These are phyloP conservation scores for Colletotrichum gloeosporioides DNA, from an alignment of 2,329 filamentous ascomycete genomes.

Conservation along the genomic window DNA sequence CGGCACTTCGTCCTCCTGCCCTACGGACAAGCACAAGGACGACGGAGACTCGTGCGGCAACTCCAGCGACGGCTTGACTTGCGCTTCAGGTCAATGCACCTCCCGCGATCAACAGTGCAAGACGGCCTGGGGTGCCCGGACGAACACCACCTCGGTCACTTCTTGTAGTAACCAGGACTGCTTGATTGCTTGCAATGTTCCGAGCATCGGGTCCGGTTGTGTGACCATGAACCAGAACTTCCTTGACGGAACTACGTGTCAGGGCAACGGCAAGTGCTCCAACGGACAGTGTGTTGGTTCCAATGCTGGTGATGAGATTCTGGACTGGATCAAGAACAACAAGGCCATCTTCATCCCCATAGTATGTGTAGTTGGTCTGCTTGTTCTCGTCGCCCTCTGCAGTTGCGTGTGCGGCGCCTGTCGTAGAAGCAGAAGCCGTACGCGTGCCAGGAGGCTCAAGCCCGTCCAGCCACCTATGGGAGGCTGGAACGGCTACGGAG, in stretches of 20 bases:
- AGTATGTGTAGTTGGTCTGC: conserved; percentile 68
- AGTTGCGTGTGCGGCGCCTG: conserved; percentile 64
- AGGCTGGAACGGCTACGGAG: conserved; percentile 24
- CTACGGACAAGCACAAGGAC: conserved; percentile 69
- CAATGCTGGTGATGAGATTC: conserved; percentile 72
- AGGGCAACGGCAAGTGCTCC: conserved; percentile 77
- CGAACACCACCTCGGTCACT: conserved; percentile 76
- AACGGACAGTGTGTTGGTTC: conserved; percentile 81
- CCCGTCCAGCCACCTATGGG: conserved; percentile 20
- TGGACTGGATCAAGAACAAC: conserved; percentile 77
- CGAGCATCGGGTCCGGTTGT: conserved; percentile 71
- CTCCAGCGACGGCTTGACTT: conserved; percentile 67
- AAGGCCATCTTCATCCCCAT: conserved; percentile 85
- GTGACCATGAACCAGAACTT: conserved; percentile 87
- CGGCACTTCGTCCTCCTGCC: conserved; percentile 76
- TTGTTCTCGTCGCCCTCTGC: conserved; percentile 71
- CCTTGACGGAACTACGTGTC: conserved; percentile 87
- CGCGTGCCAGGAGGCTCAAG: conserved; percentile 28
- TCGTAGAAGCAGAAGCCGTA: conserved; percentile 26
- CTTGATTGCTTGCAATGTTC: conserved; percentile 76
- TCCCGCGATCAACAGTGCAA: conserved; percentile 89
- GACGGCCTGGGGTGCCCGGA: conserved; percentile 78
- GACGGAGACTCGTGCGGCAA: conserved; percentile 77
- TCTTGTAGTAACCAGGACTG: conserved; percentile 75
- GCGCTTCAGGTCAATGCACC: conserved; percentile 94